Evolutionary conservation across 2,329 filamentous ascomycete species (phyloP), one percentile per base, ranked within the genome.

Genomic region (Ramularia endophylla): DNA sequence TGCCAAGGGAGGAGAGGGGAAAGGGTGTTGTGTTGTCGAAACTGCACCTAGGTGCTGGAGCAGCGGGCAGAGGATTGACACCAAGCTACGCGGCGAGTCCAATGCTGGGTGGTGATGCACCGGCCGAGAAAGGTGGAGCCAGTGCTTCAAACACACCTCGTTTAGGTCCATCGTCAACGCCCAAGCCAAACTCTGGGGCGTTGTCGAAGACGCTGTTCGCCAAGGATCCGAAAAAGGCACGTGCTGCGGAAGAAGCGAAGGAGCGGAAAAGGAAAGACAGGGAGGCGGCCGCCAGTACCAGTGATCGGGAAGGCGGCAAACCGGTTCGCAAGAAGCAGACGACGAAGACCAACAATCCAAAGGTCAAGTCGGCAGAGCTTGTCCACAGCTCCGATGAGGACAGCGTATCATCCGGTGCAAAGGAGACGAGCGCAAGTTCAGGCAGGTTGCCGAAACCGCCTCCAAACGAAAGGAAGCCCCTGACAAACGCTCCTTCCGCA

Each of bases 21-120:
- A 79, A 81, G 55, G 78, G 78, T 36, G 80, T 74, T 47, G 68
- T 71, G 28, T 62, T 82, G 22, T 82, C 79, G 30, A 73, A 72
- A 41, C 68, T 81, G 44, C 73, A 78, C 44, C 67, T 80, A 27
- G 65, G 66, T 36, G 51, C 51, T 29, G 45, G 46, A 32, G 37
- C 48, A 19, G 41, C 46, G 40, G 47, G 40, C 36, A 46, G 46
- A 31, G 44, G 49, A 11, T 41, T 50, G 9, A 61, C 58, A 16
- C 58, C 60, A 8, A 53, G 44, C 25, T 38, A 52, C 7, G 50
- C 45, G 37, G 47, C 52, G n/a, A 62, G 55, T 38, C 60, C 60
- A n/a, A 18, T 56, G 38, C 47, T 49, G 8, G 40, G 48, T n/a
- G 47, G 31, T 5, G 51, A 53, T 13, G 47, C 28, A 12, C 38